Conservation (phyloP, 2,329 filamentous ascomycete genomes). For the Penicillium polonicum region DNA sequence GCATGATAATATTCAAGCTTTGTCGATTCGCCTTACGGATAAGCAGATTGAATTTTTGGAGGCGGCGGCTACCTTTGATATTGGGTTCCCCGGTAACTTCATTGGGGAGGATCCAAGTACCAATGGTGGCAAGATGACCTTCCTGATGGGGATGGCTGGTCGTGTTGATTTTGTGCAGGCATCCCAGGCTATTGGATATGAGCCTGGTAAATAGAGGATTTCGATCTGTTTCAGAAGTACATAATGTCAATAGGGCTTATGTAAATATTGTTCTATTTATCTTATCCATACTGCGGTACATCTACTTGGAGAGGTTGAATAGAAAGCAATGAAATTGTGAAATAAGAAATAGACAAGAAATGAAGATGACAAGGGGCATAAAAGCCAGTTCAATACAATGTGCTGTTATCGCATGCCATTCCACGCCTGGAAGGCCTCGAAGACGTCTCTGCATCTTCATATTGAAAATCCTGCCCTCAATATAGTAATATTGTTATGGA, state of each 20-base stretch:
- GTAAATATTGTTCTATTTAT: not conserved
- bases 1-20: conserved; percentile 28
- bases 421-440: conserved; percentile 6
- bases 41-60: conserved; percentile 69
- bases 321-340: not conserved
- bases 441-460: conserved; percentile 16
- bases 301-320: not conserved
- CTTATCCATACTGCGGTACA: not conserved
- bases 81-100: conserved; percentile 67
- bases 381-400: conserved; percentile 17
- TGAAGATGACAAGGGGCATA: not conserved
- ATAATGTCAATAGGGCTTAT: not conserved
- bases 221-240: not conserved
- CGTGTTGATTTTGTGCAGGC: conserved; percentile 22
- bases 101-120: conserved; percentile 39
- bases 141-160: conserved; percentile 12
- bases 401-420: conserved; percentile 11
- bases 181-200: conserved; percentile 23
- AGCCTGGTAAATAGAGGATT: conserved; percentile 6
- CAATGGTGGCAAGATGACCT: conserved; percentile 18
- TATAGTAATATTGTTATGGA: conserved; percentile 13
- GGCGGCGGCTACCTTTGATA: conserved; percentile 58
- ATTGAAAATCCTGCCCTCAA: not conserved
- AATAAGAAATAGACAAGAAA: not conserved
- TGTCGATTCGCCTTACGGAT: conserved; percentile 48